phyloP scores from a whole-genome alignment of 495 filamentous ascomycete species.

The Talaromyces borbonicus region DNA sequence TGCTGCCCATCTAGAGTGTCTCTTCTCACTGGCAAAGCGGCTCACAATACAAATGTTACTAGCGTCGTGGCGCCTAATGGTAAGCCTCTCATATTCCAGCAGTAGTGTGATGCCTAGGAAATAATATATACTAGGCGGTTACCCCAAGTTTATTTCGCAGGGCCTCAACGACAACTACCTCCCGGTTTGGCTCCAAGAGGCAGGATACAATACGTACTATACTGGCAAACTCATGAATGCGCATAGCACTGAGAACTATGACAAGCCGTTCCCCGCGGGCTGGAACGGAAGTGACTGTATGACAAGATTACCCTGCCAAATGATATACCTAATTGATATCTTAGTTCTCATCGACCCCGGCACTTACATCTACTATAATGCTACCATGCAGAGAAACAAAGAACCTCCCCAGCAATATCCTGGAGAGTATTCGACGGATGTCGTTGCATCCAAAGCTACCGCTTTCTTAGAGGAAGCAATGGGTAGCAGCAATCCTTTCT shows the following conservation, averaged over 20 bases:
- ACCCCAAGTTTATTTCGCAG: conserved; percentile 51
- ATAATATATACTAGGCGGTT: conserved; percentile 35
- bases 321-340: conserved; percentile 35
- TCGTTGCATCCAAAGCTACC: conserved; percentile 48
- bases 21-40: conserved; percentile 50
- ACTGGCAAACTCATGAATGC: conserved; percentile 60
- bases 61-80: conserved; percentile 50
- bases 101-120: neutral
- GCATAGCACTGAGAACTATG: conserved; percentile 46
- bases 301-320: neutral
- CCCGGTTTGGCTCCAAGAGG: conserved; percentile 56
- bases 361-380: conserved; percentile 58
- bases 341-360: conserved; percentile 42
- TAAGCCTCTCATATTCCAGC: conserved; percentile 11
- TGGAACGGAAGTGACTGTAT: conserved; percentile 22
- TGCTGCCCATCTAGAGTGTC: conserved; percentile 52
- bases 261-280: conserved; percentile 45
- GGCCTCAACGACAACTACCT: conserved; percentile 57
- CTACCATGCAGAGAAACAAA: conserved; percentile 48
- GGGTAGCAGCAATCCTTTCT: conserved; percentile 43
- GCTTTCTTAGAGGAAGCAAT: conserved; percentile 49
- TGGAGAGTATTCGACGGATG: conserved; percentile 49
- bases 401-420: conserved; percentile 38
- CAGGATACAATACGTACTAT: conserved; percentile 61
- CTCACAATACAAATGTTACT: conserved; percentile 64